Conservation (phyloP, 208 protist genomes). For the Acanthamoeba rhysodes region DNA sequence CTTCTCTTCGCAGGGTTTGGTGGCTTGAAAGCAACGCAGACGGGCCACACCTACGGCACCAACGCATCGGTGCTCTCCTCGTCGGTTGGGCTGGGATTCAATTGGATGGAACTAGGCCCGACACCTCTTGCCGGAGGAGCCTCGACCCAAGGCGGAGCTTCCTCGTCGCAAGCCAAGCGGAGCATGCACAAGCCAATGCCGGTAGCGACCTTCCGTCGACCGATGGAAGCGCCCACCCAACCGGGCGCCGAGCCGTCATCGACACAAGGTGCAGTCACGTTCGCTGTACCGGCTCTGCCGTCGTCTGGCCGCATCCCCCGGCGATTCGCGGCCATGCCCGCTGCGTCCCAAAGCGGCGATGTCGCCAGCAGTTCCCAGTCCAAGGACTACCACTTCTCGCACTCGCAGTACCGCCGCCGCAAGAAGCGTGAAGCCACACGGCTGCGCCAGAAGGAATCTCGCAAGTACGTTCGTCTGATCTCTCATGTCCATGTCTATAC, state of each 20-base stretch:
- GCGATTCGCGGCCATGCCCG: neutral
- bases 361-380: neutral
- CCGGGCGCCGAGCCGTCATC: neutral
- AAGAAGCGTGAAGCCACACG: conserved; percentile 57
- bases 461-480: conserved; percentile 53
- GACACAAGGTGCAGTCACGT: conserved; percentile 2
- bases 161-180: conserved; percentile 11
- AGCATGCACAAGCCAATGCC: conserved; percentile 47
- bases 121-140: neutral
- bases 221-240: neutral
- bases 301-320: conserved; percentile 4
- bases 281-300: conserved; percentile 23
- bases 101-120: conserved; percentile 67
- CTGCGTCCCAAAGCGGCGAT: neutral
- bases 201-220: conserved; percentile 5
- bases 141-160: neutral
- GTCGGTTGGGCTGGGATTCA: conserved; percentile 56
- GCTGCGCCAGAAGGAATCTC: conserved; percentile 26
- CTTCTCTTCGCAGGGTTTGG: conserved; percentile 5
- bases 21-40: conserved; percentile 15
- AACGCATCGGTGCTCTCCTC: conserved; percentile 67
- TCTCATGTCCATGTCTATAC: neutral
- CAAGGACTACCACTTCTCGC: conserved; percentile 36
- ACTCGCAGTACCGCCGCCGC: conserved; percentile 27
- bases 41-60: conserved; percentile 52